Base-by-base conservation (phyloP, 1,284 basidiomycete species). In the Malassezia caprae region DNA sequence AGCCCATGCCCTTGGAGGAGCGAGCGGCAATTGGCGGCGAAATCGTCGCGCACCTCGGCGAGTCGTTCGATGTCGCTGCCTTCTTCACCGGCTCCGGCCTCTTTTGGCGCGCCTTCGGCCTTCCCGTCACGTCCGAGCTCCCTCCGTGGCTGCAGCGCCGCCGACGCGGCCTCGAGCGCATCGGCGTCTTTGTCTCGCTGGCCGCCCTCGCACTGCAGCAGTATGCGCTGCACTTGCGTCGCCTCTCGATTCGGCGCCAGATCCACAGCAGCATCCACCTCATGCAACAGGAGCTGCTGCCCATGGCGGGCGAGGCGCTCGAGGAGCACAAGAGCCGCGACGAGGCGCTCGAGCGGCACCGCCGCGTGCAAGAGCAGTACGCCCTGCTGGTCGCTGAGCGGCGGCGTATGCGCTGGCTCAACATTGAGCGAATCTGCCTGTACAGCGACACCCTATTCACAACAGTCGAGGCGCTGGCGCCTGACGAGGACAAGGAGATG, bases 61-160 rank as follows among this genome's bases (percentile, higher is more conserved):
- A 68, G 40, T 61, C 58, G 8, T 68, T 59, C 54, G 66, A 68
- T 50, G 61, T 63, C 11, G 51, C 58, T 1, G 64, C 66, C 7
- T 63, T 65, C 8, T 32, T 65, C 1, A 54, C 57, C 1, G 66
- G 66, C 8, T 56, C 59, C 0, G 64, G 66, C 5, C 59, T 68
- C 42, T 65, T 68, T 24, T 68, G 66, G 66, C 55, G 58, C 5
- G 62, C 61, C 0, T 58, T 68, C 2, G 66, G 66, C 7, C 39
- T 63, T 15, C 15, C 31, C 8, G n/a, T 10, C 35, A 56, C 56
- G n/a, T 40, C 51, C 8, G 52, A 58, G 6, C 48, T 53, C 11
- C 44, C 62, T 4, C 46, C 46, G 5, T 48, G 46, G 46, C 24
- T 48, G n/a, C 39, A 51, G 32, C 58, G 64, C 11, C 60, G 64